Evolutionary conservation across 345 rosid genomes (phyloP), one percentile per base, ranked within the genome.

Genomic region (Eucalyptus cladocalyx): DNA sequence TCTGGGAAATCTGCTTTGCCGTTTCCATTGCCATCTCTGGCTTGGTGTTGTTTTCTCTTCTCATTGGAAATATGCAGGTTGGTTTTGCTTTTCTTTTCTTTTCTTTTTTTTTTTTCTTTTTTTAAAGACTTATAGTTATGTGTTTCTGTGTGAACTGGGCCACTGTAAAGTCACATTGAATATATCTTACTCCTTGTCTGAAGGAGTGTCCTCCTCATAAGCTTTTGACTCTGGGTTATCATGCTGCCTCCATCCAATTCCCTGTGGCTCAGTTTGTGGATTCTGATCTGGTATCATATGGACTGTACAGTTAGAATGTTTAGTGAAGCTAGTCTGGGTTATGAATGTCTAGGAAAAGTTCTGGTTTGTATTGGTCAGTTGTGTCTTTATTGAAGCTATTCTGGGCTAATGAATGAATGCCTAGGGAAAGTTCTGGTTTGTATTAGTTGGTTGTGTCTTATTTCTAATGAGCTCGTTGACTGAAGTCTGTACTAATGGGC

Each of bases 11-110:
- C 86, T 90, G 90, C 89, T 94, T 93, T 88, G 94, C 93, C 40
- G 93, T 93, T 87, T 90, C 87, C 90, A 90, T 94, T 90, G 91
- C 94, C 54, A 94, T 93, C 24, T 62, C 89, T 14, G 93, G 94
- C 56, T 86, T 93, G 93, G 92, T 94, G 19, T 89, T 94, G 24
- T 92, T 94, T 88, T 85, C 93, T 5, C 89, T 92, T 89, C 93
- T 94, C 87, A 93, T 94, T 40, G 95, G 96, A 89, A 92, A 93
- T 89, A 93, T 93, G 93, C 94, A 93, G 95, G 95, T 94, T 62
- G 48, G 93, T 92, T 14, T 45, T 6, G 34, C 56, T 85, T 40
- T 53, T 53, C 26, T 53, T 53, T 18, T 53, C 4, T 53, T 19
- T 53, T 6, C 16, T 48, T 49, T 49, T 49, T n/a, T 48, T 14